Base-by-base conservation (phyloP, 2,329 filamentous ascomycete species). In the Cladosporium sp. region DNA sequence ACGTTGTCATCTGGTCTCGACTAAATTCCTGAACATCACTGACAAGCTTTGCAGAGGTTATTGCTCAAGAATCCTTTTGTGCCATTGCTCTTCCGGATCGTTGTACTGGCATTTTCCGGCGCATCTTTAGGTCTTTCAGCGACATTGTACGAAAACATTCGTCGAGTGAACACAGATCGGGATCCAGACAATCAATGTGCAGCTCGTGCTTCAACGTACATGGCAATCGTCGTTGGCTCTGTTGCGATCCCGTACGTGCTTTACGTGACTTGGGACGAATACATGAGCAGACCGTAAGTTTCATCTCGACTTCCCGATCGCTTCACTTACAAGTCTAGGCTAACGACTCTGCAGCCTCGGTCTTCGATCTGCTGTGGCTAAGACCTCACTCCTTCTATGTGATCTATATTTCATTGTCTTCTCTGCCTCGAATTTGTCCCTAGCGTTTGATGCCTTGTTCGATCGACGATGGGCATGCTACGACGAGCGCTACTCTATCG, bases 391-490 rank as follows among this genome's bases (percentile, higher is more conserved):
- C 46, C 87, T 97, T 55, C 82, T 98, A 51, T 80, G 95, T 53
- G 93, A 98, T 70, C 78, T 98, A 3, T 85, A 96, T 64, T 98
- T 98, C 68, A 95, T 98, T 64, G 91, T 97, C 40, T 95, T 98
- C 74, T 92, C 95, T 69, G 90, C 91, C 3, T 90, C 91, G 48
- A 97, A 95, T 71, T 80, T 95, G 22, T 87, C 89, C 38, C 75
- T 98, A 58, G 91, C 92, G 1, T 95, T 96, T 67, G 87, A 89
- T 66, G 86, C 89, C 8, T 74, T 96, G 50, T 85, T 77, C 5
- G 80, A 85, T 60, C 73, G 77, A 31, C 75, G 77, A 38, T 84
- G 83, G 67, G 73, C 73, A 7, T 77, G 75, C 59, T 67, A 61
- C 49, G 62, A 65, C 46, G 59, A 61, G 31, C 33, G 46, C 16